Evolutionary conservation across 257 asterid species (phyloP), one percentile per base, ranked within the genome.

Genomic region (Nicotiana tomentosiformis): DNA sequence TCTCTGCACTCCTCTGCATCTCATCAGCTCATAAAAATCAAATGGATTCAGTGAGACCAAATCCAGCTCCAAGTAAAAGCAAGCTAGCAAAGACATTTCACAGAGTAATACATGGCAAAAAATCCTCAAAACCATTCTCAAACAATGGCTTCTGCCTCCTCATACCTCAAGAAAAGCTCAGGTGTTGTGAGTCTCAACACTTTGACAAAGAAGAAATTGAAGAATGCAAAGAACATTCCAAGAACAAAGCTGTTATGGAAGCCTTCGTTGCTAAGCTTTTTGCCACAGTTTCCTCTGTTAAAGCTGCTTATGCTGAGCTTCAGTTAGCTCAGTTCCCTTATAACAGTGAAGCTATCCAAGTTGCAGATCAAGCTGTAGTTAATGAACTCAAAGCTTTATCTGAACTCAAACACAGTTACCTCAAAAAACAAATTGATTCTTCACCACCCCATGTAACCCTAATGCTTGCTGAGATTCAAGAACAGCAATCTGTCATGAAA

Each of bases 271-370:
- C 99, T 58, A 96, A 93, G 86, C 93, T 96, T 58, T 96, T 96
- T 86, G 99, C 99, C 57, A 89, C 98, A 2, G 53, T 94, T 82
- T 96, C 99, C 0, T 87, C 98, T 3, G 89, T 88, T 1, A 96
- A 96, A 82, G 99, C 99, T 4, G 97, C 99, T 49, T 96, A 96
- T 81, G 99, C 99, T 12, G 95, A 93, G 92, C 93, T 94, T 12
- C 99, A 96, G 85, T 86, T 94, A 90, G 98, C 99, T 8, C 99
- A 96, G 94, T 94, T 93, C 20, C 99, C 98, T n/a, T 94, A 93
- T 88, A 88, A 87, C 87, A 67, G 78, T 37, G 97, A 87, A 9
- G 98, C 97, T 32, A 87, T 96, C 17, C 97, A 90, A 18, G 78
- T 89, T 2, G 97, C 99, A 55, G 99, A 96, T 84, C 98, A 93